Conservation (phyloP, 768 basidiomycete species). For the Pisolithus sp. region DNA sequence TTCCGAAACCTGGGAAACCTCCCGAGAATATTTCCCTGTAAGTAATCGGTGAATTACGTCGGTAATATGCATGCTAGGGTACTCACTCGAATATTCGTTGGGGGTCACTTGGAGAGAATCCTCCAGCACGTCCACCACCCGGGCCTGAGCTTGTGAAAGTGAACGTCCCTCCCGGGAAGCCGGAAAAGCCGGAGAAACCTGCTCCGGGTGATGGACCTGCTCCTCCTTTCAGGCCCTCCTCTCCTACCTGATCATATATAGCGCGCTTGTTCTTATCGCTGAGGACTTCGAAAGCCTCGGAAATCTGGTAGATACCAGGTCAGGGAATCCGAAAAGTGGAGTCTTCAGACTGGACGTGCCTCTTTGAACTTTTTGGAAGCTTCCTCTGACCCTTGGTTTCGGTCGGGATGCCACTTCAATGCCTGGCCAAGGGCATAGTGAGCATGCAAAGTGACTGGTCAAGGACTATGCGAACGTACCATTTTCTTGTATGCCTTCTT, state of each 20-base stretch:
- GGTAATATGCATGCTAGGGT: background rate
- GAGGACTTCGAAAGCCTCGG: conserved; percentile 94
- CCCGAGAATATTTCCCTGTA: conserved; percentile 53
- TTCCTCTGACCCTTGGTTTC: conserved; percentile 80
- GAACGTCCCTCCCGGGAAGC: conserved; percentile 50
- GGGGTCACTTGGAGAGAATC: conserved; percentile 77
- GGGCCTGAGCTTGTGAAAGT: conserved; percentile 46
- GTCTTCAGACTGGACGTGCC: conserved; percentile 34
- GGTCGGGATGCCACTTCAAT: conserved; percentile 92
- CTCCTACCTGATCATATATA: conserved; percentile 89
- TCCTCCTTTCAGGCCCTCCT: conserved; percentile 85
- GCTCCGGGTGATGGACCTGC: conserved; percentile 52
- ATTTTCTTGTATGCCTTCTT: conserved; percentile 96
- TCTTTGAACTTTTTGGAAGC: conserved; percentile 90
- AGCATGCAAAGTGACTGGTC: conserved; percentile 1
- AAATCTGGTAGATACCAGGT: conserved; percentile 46
- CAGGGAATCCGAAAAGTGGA: too few species aligned
- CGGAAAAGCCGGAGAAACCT: conserved; percentile 34
- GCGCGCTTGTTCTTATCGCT: conserved; percentile 80
- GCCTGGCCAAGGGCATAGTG: conserved; percentile 41
- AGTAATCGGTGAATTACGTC: conserved; percentile 2
- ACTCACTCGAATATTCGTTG: conserved; percentile 85
- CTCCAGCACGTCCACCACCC: conserved; percentile 26
- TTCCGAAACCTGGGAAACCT: conserved; percentile 27
- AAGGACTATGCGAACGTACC: conserved; percentile 34